Evolutionary conservation across 805 yeast species (phyloP), one percentile per base, ranked within the genome.

Genomic region (Candida pseudofarinosa): DNA sequence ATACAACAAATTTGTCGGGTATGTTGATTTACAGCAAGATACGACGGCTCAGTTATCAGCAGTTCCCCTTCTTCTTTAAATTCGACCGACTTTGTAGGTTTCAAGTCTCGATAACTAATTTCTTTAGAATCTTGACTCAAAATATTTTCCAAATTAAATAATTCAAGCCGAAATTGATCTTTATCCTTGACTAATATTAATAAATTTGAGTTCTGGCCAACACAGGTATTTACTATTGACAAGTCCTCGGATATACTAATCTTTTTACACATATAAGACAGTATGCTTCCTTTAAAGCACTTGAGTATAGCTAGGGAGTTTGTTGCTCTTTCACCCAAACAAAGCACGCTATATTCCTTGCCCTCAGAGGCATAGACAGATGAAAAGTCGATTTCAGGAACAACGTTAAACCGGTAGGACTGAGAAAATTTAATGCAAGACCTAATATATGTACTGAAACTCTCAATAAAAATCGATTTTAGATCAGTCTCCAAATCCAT

Each of bases 1-100:
- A 77, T 45, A 45, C 74, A 69, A 4, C 70, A 75, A 34, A 60
- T 55, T 0, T 58, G 45, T 19, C 60, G 52, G 3, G 45, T 31
- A n/a, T 26, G 12, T 4, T 59, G 45, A 43, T 63, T 70, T n/a
- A 66, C 46, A 0, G 71, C 52, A 35, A 74, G 32, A 37, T 53
- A 53, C 3, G 50, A 44, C 1, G 76, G 74, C n/a, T 51, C 31
- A 39, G 34, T 10, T 33, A 13, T 15, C 12, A 17, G 3, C 15
- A 8, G 10, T 4, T 5, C 23, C n/a, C 19, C 33, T 23, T 26
- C 18, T 14, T 7, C 16, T 6, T 17, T 2, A 19, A 37, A 37
- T 15, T 15, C 15, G 3, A n/a, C 14, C n/a, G 19, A 30, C 17
- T 17, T 37, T n/a, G 17, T 17, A 12, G 39, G 39, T 8, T n/a